Base-by-base conservation (phyloP, 768 basidiomycete genomes). In the Lactarius quietus region DNA sequence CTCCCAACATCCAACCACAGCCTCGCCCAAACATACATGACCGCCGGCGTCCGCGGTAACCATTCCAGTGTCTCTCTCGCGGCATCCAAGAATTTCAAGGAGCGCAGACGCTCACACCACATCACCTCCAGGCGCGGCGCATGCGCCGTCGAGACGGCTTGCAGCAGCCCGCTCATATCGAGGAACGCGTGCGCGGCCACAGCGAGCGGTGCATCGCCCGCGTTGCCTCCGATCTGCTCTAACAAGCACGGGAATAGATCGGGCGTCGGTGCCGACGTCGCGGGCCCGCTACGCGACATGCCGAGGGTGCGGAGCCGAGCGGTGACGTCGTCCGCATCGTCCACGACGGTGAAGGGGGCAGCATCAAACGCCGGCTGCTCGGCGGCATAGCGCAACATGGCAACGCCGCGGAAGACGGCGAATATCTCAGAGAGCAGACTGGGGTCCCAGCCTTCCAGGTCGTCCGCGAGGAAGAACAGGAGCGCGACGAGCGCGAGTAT, bases 41-140 rank as follows among this genome's bases (percentile, higher is more conserved):
- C 85, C 4, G 84, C 90, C 31, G 93, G 85, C 18, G 89, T 89
- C 55, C 87, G 79, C 14, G 94, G 93, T 31, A 95, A 82, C 85
- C 90, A 90, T 28, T 85, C 84, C 54, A 92, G 76, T 62, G 91
- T 78, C 66, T 89, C 87, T 57, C 82, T 76, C 1, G 90, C 81
- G 39, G 84, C 78, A 64, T 83, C 80, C 63, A 81, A 78, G 70
- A 89, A 87, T 18, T 87, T 88, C 59, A 90, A 77, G 2, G 77
- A 73, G 41, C 90, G 81, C 53, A 96, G 80, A 33, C 80, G 77
- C 67, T 93, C 86, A 71, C 89, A 91, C 70, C 94, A 87, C 52
- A 82, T 70, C 35, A 89, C 84, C 74, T 96, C 95, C 55, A 79
- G 81, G 68, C 82, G 78, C 8, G 87, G 86, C 14, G 86, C 86